A percentile compares a stretch with the other conserved stretches of the same genome.
These are phyloP conservation scores for Globisporangium radiosum DNA, from an alignment of 352 stramenopile genomes.

Conservation along the genomic window DNA sequence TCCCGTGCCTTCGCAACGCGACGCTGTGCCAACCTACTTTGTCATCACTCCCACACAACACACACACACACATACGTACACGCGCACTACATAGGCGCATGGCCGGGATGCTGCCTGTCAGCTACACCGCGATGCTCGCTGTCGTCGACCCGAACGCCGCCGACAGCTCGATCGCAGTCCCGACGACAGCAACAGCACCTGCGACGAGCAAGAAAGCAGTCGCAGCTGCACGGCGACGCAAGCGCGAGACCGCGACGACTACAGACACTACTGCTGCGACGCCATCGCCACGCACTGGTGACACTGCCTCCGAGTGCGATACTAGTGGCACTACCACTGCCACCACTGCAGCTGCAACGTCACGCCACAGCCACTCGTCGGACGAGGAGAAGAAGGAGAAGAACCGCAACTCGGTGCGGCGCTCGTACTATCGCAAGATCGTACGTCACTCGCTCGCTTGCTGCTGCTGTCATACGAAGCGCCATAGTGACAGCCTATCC, in stretches of 20 bases:
- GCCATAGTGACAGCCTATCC: no score
- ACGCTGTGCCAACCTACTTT: no score
- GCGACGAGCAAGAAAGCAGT: conserved; percentile 1
- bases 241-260: conserved; percentile 2
- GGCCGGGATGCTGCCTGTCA: not conserved
- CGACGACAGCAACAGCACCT: not conserved
- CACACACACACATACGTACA: not conserved
- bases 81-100: not conserved
- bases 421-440: conserved; percentile 50
- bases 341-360: not conserved
- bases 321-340: not conserved
- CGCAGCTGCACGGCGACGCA: conserved; percentile 3
- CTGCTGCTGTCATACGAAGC: no score
- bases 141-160: not conserved
- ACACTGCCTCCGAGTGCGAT: not conserved
- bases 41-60: not conserved
- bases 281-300: not conserved
- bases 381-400: conserved; percentile 49
- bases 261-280: not conserved
- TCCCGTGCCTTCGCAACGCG: no score
- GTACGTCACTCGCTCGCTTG: conserved; percentile 13
- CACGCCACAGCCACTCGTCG: conserved; percentile 1
- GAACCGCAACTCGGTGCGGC: conserved; percentile 48
- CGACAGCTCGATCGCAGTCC: not conserved
- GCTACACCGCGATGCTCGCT: not conserved